Conservation (phyloP, 202 grass and related monocot genomes). For the Digitaria exilis region DNA sequence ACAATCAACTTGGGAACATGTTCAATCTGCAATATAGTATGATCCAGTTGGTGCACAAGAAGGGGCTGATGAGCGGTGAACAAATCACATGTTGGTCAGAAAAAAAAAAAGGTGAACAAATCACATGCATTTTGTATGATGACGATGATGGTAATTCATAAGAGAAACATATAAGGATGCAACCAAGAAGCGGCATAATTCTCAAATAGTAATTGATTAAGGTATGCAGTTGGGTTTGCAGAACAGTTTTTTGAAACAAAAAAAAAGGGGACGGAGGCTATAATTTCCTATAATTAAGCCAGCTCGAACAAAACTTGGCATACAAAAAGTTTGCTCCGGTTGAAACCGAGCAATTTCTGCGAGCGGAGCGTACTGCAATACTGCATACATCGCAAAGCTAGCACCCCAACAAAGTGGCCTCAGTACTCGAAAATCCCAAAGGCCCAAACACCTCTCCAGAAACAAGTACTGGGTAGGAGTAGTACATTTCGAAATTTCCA, state of each 20-base stretch:
- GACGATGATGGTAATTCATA: background rate
- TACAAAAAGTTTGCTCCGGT: background rate
- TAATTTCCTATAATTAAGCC: slow-evolving; percentile 28
- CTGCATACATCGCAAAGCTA: background rate
- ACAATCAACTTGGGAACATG: slow-evolving; percentile 14
- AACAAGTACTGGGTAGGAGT: background rate
- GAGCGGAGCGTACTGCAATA: background rate
- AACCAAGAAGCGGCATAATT: background rate
- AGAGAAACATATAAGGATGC: background rate
- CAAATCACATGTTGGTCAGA: background rate
- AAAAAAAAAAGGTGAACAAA: too few relatives aligned
- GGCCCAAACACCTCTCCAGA: background rate
- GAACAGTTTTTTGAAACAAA: background rate
- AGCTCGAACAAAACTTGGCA: background rate
- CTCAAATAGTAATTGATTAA: background rate
- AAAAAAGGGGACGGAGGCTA: background rate
- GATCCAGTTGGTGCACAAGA: background rate
- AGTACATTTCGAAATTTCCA: background rate
- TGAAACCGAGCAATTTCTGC: background rate
- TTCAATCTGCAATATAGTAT: background rate
- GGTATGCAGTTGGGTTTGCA: background rate
- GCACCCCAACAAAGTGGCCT: background rate
- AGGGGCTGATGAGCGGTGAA: background rate
- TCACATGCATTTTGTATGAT: background rate
- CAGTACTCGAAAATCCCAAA: background rate